Evolutionary conservation across 2,329 filamentous ascomycete species (phyloP), one percentile per base, ranked within the genome.

Genomic region (Zymoseptoria passerinii): DNA sequence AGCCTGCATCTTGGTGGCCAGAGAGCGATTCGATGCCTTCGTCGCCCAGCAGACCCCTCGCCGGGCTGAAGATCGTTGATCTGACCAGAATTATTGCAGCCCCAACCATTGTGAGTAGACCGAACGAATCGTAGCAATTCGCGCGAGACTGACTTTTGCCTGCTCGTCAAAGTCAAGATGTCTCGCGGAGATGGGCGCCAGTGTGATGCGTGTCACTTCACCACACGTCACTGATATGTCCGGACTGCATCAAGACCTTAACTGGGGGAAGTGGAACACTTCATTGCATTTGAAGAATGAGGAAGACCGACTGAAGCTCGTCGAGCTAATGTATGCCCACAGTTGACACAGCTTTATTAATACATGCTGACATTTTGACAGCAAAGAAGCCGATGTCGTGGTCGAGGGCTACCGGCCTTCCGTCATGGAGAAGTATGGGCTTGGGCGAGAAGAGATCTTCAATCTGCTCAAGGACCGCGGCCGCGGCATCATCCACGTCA

Each of bases 31-130:
- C 71, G 66, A 16, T 73, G 35, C 60, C 65, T 8, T 65, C 62
- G 29, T 64, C 35, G 48, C 66, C 55, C 71, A 57, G 67, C 72
- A 51, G 73, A 50, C 71, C 65, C 65, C 83, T 75, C 59, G 78
- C 67, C 6, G 87, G 87, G 0, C 78, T 90, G 70, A 87, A 86
- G 63, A 87, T 91, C 5, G 78, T 91, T 4, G 88, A 92, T 68
- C 75, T 91, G 28, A 88, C 86, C 68, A 83, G 87, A 48, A 85
- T 90, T 66, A 89, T 91, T 62, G 88, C 88, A 3, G 87, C 87
- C 0, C 87, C 87, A n/a, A 83, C 85, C 4, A 44, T 44, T 44
- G 35, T 44, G 13, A 44, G 35, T 44, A n/a, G 16, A n/a, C 2
- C 35, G 7, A 5, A 44, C 16, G 13, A 44, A 44, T 44, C 3